These are phyloP conservation scores for Yamadazyma pseudoaaseri DNA, from an alignment of 1,139 yeast genomes.

Conservation along the genomic window DNA sequence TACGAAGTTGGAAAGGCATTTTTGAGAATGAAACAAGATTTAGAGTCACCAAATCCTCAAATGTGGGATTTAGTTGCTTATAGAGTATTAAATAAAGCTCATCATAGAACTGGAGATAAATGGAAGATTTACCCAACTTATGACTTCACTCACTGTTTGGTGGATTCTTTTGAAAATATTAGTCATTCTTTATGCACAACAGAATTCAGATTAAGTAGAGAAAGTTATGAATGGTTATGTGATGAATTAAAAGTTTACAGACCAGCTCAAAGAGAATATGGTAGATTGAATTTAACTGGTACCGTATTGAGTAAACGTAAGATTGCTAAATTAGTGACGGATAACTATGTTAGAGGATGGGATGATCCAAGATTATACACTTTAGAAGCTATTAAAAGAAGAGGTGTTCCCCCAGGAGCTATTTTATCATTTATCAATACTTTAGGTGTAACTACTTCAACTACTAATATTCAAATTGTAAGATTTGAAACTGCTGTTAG, in stretches of 20 bases:
- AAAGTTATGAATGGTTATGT: constrained; percentile 98
- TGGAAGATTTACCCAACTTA: constrained; percentile 99
- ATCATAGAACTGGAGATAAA: constrained; percentile 93
- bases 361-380: constrained; percentile 97
- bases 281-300: constrained; percentile 92
- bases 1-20: constrained; percentile 91
- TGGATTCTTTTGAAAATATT: constrained; percentile 94
- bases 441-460: constrained; percentile 92
- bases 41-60: constrained; percentile 91
- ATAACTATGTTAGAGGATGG: constrained; percentile 88
- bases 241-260: constrained; percentile 92
- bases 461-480: constrained; percentile 84
- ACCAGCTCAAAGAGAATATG: constrained; percentile 98
- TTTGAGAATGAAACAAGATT: constrained; percentile 94
- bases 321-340: constrained; percentile 87
- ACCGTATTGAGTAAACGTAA: constrained; percentile 94
- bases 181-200: constrained; percentile 95
- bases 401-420: constrained; percentile 99
- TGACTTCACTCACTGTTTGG: constrained; percentile 98
- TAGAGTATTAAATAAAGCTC: constrained; percentile 87
- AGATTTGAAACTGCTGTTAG: constrained; percentile 91
- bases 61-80: constrained; percentile 99
- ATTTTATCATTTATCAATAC: constrained; percentile 90
- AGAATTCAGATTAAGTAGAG: constrained; percentile 88
- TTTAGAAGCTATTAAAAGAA: constrained; percentile 89